Conservation (phyloP, 129 eudicot species). For the Centella asiatica region DNA sequence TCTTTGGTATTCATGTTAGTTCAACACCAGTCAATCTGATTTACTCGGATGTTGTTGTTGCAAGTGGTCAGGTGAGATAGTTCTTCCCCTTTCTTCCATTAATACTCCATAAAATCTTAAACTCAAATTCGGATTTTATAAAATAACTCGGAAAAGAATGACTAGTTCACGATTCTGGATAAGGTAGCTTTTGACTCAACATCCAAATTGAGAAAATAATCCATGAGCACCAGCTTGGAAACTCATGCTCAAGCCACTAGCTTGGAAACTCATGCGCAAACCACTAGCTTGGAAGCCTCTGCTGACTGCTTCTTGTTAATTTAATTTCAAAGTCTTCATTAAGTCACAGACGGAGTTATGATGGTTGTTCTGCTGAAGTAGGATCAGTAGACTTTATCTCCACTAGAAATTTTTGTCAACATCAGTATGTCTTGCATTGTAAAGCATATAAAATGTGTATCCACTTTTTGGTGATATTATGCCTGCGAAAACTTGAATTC, state of each 20-base stretch:
- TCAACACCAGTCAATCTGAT: slow-evolving; percentile 71
- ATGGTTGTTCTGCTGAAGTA: neutral
- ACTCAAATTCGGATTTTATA: neutral
- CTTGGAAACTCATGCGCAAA: no score
- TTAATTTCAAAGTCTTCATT: neutral
- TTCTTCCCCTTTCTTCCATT: neutral
- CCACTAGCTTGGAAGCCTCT: neutral
- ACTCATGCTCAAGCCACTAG: no score
- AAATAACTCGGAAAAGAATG: neutral
- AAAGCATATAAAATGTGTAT: no score
- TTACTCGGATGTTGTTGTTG: slow-evolving; percentile 67
- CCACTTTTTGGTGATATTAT: no score
- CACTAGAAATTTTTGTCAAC: neutral
- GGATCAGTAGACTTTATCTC: neutral
- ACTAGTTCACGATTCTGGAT: neutral
- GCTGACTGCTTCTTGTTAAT: no score
- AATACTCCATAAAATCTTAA: neutral
- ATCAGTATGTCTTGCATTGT: neutral
- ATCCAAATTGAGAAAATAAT: no score
- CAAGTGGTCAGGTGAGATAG: slow-evolving; percentile 67
- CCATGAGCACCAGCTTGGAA: no score
- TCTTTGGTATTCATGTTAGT: slow-evolving; percentile 89
- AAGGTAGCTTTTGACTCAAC: no score
- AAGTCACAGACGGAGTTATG: neutral
- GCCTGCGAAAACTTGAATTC: no score